Evolutionary conservation across 768 basidiomycete genomes (phyloP).

Genomic region (Boletus tylopilopsis): DNA sequence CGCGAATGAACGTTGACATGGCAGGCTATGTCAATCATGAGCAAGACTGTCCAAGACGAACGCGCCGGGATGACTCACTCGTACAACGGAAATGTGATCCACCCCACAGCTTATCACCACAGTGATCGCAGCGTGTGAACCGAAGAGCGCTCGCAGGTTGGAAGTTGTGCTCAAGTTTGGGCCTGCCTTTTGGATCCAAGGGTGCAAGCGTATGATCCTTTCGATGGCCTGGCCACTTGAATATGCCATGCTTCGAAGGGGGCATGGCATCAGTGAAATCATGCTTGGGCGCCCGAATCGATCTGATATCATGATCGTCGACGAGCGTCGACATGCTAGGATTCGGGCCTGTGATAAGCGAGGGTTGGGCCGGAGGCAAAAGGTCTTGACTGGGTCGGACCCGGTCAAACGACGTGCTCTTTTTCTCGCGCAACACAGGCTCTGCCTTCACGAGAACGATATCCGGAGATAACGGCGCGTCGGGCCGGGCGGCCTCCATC

Average conservation of each 20-base stretch:
- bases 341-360: conserved; percentile 14
- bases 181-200: conserved; percentile 39
- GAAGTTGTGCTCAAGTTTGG: conserved; percentile 72
- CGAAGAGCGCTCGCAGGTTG: conserved; percentile 85
- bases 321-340: conserved; percentile 20
- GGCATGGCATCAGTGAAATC: conserved; percentile 42
- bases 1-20: conserved; percentile 84
- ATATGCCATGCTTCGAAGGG: conserved; percentile 53
- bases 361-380: conserved; percentile 6
- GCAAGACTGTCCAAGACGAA: neutral
- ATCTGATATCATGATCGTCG: conserved; percentile 29
- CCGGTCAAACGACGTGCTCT: conserved; percentile 30
- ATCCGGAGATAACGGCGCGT: conserved; percentile 12
- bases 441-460: conserved; percentile 7
- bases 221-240: conserved; percentile 69
- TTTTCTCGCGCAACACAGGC: conserved; percentile 17
- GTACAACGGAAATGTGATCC: conserved; percentile 91
- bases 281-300: conserved; percentile 26
- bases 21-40: conserved; percentile 52
- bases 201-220: conserved; percentile 38
- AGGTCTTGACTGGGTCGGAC: conserved; percentile 12
- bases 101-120: conserved; percentile 98
- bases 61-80: conserved; percentile 48
- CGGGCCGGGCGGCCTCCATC: conserved; percentile 46
- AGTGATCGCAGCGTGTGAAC: conserved; percentile 91